These are phyloP conservation scores for Boletellus dicymbophilus DNA, from an alignment of 1,284 basidiomycete genomes.

Conservation along the genomic window DNA sequence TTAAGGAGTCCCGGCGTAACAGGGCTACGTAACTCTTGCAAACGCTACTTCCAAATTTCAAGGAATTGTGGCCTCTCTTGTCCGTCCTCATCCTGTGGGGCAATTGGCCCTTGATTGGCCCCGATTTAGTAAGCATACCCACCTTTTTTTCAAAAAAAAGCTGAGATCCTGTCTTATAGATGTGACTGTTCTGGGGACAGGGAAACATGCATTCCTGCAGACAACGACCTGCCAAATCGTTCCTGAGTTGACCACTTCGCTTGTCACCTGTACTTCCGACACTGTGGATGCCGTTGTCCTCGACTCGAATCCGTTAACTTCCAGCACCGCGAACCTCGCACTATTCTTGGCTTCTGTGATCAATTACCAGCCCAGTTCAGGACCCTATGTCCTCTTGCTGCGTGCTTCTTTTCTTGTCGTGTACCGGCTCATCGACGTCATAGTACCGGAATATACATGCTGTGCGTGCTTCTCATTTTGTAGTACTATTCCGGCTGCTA, in stretches of 20 bases:
- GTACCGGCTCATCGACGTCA: no score
- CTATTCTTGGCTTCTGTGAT: constrained; percentile 5
- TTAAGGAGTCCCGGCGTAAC: constrained; percentile 1
- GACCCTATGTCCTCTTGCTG: no score
- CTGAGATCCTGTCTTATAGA: background rate
- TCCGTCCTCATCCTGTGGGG: constrained; percentile 4
- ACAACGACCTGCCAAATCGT: constrained; percentile 8
- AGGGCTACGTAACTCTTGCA: no score
- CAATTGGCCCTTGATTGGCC: background rate
- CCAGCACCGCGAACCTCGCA: constrained; percentile 3
- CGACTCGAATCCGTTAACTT: background rate
- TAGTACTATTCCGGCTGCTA: no score
- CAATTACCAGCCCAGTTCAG: constrained; percentile 1
- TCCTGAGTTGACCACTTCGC: constrained; percentile 7
- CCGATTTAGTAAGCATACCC: background rate
- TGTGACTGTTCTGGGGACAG: constrained; percentile 2
- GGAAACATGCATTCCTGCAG: constrained; percentile 8
- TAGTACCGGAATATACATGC: no score
- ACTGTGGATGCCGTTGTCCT: background rate
- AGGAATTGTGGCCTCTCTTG: constrained; percentile 10
- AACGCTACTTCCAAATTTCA: no score
- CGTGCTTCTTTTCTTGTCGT: no score
- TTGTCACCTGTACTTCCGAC: background rate
- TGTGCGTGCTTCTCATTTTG: no score
- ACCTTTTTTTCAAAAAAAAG: background rate